Conservation (phyloP, 2,329 filamentous ascomycete species). For the Knufia petricola region DNA sequence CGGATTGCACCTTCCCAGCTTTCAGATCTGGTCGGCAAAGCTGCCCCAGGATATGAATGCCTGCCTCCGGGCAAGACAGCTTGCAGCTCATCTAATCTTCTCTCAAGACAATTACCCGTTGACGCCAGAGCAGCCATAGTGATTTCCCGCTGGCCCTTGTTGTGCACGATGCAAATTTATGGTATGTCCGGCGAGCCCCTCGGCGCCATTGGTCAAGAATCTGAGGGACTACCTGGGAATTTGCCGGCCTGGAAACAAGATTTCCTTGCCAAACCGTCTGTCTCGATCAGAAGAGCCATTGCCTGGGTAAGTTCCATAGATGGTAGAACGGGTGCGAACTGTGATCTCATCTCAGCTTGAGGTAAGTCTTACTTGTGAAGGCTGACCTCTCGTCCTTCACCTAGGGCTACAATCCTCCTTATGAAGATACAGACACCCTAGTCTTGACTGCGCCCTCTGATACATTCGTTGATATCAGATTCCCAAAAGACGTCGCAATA, state of each 20-base stretch:
- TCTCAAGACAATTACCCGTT: too few species aligned
- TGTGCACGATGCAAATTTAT: conserved; percentile 18
- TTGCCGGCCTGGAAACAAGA: conserved; percentile 19
- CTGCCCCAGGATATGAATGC: too few species aligned
- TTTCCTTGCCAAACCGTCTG: conserved; percentile 19
- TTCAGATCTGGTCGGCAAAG: too few species aligned
- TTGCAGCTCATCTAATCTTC: too few species aligned
- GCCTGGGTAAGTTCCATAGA: conserved; percentile 18
- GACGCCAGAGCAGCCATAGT: too few species aligned
- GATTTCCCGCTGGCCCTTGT: too few species aligned
- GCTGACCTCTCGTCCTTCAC: neutral
- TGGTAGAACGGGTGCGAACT: too few species aligned
- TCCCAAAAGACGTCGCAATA: conserved; percentile 11
- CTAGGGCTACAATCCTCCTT: conserved; percentile 17
- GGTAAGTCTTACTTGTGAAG: neutral
- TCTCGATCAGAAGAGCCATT: conserved; percentile 18
- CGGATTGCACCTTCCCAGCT: too few species aligned
- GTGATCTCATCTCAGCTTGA: too few species aligned
- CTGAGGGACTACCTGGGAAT: neutral
- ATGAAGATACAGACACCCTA: conserved; percentile 21
- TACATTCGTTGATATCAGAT: conserved; percentile 21
- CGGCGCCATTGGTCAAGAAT: conserved; percentile 15
- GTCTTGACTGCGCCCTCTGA: conserved; percentile 18
- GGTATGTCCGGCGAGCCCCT: conserved; percentile 20
- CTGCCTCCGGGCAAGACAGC: too few species aligned